phyloP scores from a whole-genome alignment of 2,329 filamentous ascomycete genomes.

The Daldinia sp. region DNA sequence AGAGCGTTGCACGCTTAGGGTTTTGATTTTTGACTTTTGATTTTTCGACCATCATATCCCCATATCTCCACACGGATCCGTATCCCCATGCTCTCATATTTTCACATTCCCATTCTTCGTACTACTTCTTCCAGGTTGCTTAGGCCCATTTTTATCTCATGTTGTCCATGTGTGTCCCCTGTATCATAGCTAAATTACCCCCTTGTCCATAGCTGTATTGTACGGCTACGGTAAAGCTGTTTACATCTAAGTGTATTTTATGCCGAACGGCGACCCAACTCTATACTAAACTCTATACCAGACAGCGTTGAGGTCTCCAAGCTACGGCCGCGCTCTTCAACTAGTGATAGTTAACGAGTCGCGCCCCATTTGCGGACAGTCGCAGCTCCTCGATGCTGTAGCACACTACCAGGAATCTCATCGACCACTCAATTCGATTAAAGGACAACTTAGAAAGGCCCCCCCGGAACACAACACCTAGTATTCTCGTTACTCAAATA shows the following conservation, averaged over 20 bases:
- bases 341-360: constrained; percentile 17
- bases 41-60: constrained; percentile 19
- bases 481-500: constrained; percentile 30
- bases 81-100: no score
- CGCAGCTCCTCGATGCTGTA: constrained; percentile 41
- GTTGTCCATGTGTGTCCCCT: constrained; percentile 20
- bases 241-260: constrained; percentile 4
- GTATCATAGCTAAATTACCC: constrained; percentile 16
- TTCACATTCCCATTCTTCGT: constrained; percentile 26
- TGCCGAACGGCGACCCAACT: constrained; percentile 6
- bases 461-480: constrained; percentile 13
- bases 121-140: constrained; percentile 19
- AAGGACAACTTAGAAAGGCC: constrained; percentile 16
- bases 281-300: constrained; percentile 7
- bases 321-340: constrained; percentile 7
- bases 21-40: constrained; percentile 9
- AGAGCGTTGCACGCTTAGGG: constrained; percentile 17
- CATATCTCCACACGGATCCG: not conserved
- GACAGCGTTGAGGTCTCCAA: not conserved
- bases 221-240: constrained; percentile 11
- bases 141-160: constrained; percentile 21
- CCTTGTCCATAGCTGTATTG: constrained; percentile 17
- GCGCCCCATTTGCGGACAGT: constrained; percentile 35
- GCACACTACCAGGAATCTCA: constrained; percentile 32
- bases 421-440: constrained; percentile 21